Evolutionary conservation across 768 basidiomycete species (phyloP).

Genomic region (Russula foetens): DNA sequence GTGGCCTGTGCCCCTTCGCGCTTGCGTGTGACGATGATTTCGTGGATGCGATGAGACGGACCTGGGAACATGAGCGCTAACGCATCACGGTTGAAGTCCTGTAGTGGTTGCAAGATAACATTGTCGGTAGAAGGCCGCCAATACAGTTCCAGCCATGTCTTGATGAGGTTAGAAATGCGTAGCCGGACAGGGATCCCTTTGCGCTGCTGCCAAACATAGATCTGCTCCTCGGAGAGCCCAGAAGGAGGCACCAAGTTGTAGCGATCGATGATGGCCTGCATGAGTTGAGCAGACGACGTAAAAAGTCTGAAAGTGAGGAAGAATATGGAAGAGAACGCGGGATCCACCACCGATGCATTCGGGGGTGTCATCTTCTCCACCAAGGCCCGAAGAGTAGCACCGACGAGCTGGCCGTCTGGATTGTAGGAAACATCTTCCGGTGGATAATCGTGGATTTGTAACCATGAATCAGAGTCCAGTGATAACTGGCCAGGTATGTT

Average conservation of each 20-base stretch:
- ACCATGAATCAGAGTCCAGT: slow-evolving; percentile 42
- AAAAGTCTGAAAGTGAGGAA: slow-evolving; percentile 95
- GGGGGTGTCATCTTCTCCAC: slow-evolving; percentile 94
- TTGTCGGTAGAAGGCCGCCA: slow-evolving; percentile 79
- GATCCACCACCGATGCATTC: slow-evolving; percentile 84
- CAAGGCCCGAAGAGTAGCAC: slow-evolving; percentile 79
- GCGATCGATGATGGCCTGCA: slow-evolving; percentile 68
- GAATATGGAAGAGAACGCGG: slow-evolving; percentile 82
- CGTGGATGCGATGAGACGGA: slow-evolving; percentile 66
- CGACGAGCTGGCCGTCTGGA: slow-evolving; percentile 81
- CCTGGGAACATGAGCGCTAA: slow-evolving; percentile 54
- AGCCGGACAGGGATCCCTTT: slow-evolving; percentile 89
- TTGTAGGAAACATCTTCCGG: slow-evolving; percentile 86
- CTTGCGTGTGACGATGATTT: slow-evolving; percentile 51
- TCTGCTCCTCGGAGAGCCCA: slow-evolving; percentile 47
- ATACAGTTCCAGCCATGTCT: slow-evolving; percentile 86
- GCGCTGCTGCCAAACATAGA: slow-evolving; percentile 71
- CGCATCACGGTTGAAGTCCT: slow-evolving; percentile 54
- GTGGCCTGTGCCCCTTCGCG: slow-evolving; percentile 30
- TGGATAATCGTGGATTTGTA: slow-evolving; percentile 70
- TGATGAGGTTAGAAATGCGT: slow-evolving; percentile 88
- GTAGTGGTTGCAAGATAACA: slow-evolving; percentile 46
- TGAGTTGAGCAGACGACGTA: slow-evolving; percentile 66
- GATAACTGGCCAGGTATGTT: slow-evolving; percentile 22
- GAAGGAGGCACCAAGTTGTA: slow-evolving; percentile 72